A percentile compares a stretch with the other conserved stretches of the same genome.
Evolutionary conservation across 192 early-diverging fungal species (phyloP).

Genomic region (Coemansia sp.): DNA sequence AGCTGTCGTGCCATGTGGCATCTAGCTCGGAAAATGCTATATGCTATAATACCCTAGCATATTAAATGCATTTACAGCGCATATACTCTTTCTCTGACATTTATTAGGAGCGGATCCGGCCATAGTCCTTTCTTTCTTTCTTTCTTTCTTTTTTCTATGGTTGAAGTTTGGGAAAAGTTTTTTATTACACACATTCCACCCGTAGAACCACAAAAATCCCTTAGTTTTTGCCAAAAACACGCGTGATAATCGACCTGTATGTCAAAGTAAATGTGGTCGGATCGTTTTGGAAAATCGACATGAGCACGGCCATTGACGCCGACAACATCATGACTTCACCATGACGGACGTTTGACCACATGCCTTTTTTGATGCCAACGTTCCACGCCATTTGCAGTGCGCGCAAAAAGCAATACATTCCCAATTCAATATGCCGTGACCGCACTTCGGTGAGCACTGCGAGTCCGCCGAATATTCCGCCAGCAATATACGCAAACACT

Average conservation of each 20-base stretch:
- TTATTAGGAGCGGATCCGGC: too few species aligned
- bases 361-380: conserved; percentile 55
- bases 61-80: too few species aligned
- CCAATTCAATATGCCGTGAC: conserved; percentile 71
- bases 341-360: conserved; percentile 60
- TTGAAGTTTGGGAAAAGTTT: too few species aligned
- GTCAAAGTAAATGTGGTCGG: conserved; percentile 66
- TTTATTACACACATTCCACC: too few species aligned
- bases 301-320: conserved; percentile 68
- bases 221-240: conserved; percentile 77
- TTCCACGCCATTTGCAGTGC: conserved; percentile 74
- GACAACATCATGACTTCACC: conserved; percentile 74
- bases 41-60: too few species aligned
- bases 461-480: conserved; percentile 57
- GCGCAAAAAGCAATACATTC: conserved; percentile 78
- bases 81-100: too few species aligned
- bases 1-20: too few species aligned
- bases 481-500: conserved; percentile 49
- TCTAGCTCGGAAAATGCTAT: too few species aligned
- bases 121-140: too few species aligned
- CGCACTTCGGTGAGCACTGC: conserved; percentile 62
- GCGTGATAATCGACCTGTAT: conserved; percentile 74
- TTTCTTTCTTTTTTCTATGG: too few species aligned
- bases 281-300: conserved; percentile 81
- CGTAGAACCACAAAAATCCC: too few species aligned